Percentiles rank a stretch among this genome's conserved stretches.
Conservation (phyloP, 2,329 filamentous ascomycete species). For the Colletotrichum musicola region DNA sequence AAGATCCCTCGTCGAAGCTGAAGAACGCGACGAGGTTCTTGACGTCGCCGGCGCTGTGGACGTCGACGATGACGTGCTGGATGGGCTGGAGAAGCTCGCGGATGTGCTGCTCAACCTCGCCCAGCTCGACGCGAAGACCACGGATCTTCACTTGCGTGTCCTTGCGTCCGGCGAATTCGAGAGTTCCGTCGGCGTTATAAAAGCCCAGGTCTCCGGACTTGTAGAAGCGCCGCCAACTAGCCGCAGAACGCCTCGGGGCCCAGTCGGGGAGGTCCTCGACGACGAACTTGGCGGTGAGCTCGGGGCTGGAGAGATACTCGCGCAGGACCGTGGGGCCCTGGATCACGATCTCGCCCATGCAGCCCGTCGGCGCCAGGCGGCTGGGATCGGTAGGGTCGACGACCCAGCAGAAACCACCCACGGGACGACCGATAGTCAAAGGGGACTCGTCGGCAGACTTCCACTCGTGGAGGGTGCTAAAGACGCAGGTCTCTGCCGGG, state of each 20-base stretch:
- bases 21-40: slow-evolving; percentile 6
- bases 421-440: slow-evolving; percentile 1
- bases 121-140: slow-evolving; percentile 46
- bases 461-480: neutral
- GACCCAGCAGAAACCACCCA: slow-evolving; percentile 43
- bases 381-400: slow-evolving; percentile 42
- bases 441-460: neutral
- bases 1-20: neutral
- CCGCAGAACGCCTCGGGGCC: neutral
- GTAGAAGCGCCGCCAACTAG: slow-evolving; percentile 46
- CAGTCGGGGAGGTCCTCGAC: slow-evolving; percentile 3
- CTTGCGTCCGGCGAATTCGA: slow-evolving; percentile 44
- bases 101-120: slow-evolving; percentile 43
- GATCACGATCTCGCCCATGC: slow-evolving; percentile 22
- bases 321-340: slow-evolving; percentile 24
- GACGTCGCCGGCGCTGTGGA: neutral
- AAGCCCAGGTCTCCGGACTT: slow-evolving; percentile 57
- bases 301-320: slow-evolving; percentile 12
- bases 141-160: slow-evolving; percentile 48
- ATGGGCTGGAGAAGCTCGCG: neutral
- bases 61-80: slow-evolving; percentile 8
- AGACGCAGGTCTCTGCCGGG: slow-evolving; percentile 37
- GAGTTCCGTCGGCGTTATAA: slow-evolving; percentile 22
- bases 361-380: slow-evolving; percentile 14
- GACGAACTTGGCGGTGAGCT: neutral